Conservation (phyloP, 148 eudicot species). For the Rhododendron ferrugineum region DNA sequence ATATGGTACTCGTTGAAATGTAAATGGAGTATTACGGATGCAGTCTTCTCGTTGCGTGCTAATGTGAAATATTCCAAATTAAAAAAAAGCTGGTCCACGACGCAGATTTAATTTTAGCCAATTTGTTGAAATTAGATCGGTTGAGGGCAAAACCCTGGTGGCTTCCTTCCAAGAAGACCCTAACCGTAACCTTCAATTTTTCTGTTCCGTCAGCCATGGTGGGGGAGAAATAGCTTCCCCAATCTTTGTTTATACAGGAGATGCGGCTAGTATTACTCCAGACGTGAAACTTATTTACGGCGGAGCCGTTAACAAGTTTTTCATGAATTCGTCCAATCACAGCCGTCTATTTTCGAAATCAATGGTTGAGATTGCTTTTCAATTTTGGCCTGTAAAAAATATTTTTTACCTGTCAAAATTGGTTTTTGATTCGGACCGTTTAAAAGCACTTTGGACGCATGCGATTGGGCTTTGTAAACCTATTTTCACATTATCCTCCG, state of each 20-base stretch:
- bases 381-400: no score
- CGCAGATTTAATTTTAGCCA: not conserved
- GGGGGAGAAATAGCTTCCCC: not conserved
- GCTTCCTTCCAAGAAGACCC: not conserved
- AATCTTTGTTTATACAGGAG: not conserved
- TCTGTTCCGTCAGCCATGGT: not conserved
- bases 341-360: no score
- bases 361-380: no score
- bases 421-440: no score
- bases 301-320: no score
- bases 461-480: no score
- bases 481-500: no score
- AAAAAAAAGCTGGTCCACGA: not conserved
- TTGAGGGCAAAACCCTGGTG: not conserved
- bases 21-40: not conserved
- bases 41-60: not conserved
- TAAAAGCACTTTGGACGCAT: no score
- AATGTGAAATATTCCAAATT: not conserved
- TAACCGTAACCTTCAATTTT: not conserved
- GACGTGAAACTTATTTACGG: not conserved
- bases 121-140: not conserved
- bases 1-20: not conserved
- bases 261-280: not conserved
- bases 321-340: no score
- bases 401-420: no score